Evolutionary conservation across 495 filamentous ascomycete species (phyloP).

Genomic region (Daldinia concentrica): DNA sequence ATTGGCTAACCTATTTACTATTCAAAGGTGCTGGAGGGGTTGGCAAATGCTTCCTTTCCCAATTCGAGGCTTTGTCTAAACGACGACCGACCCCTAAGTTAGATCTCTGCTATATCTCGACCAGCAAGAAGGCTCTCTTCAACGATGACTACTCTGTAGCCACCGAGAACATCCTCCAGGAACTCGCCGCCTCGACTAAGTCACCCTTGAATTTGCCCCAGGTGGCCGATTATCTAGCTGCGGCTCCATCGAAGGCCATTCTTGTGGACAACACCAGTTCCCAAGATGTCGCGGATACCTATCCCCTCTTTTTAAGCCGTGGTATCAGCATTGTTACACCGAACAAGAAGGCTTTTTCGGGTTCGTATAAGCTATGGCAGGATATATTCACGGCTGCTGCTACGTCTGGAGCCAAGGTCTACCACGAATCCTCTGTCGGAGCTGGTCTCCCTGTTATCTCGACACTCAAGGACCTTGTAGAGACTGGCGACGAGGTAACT

Average conservation of each 20-base stretch:
- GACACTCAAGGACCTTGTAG: slow-evolving; percentile 86
- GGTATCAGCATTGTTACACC: slow-evolving; percentile 93
- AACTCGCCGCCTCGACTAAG: slow-evolving; percentile 64
- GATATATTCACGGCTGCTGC: slow-evolving; percentile 76
- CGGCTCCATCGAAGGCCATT: slow-evolving; percentile 75
- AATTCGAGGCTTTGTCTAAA: slow-evolving; percentile 69
- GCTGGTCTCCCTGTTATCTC: slow-evolving; percentile 92
- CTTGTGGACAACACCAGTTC: slow-evolving; percentile 95
- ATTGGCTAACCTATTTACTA: slow-evolving; percentile 33
- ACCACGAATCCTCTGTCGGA: slow-evolving; percentile 93
- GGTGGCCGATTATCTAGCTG: slow-evolving; percentile 74
- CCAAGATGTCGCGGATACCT: slow-evolving; percentile 76
- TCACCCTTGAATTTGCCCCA: slow-evolving; percentile 69
- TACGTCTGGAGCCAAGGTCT: slow-evolving; percentile 74
- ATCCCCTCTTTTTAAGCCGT: slow-evolving; percentile 77
- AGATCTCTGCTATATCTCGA: slow-evolving; percentile 79
- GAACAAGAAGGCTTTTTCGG: slow-evolving; percentile 97
- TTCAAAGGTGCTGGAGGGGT: slow-evolving; percentile 86
- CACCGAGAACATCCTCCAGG: slow-evolving; percentile 61
- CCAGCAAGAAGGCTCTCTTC: slow-evolving; percentile 79
- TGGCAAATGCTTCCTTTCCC: slow-evolving; percentile 86
- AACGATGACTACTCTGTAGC: slow-evolving; percentile 67
- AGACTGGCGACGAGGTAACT: slow-evolving; percentile 86
- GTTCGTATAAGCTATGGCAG: slow-evolving; percentile 77
- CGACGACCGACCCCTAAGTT: slow-evolving; percentile 66